Percentiles rank a stretch among this genome's conserved stretches.
Conservation (phyloP, 1,284 basidiomycete genomes). For the Fomitopsis palustris region DNA sequence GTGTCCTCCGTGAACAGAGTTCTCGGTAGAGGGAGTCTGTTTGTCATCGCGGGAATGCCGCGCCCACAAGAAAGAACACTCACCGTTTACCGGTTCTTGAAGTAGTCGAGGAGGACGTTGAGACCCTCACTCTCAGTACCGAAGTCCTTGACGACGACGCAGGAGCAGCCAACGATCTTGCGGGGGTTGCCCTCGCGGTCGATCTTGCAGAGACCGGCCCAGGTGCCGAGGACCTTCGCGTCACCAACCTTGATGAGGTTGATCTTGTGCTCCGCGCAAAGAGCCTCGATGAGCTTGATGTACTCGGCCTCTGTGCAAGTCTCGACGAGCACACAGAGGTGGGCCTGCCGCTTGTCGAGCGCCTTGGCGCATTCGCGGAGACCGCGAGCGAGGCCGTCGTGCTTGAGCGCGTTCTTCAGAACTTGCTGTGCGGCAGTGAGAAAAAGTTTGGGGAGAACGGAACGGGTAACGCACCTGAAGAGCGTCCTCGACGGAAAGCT, state of each 20-base stretch:
- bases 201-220: constrained; percentile 99
- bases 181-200: constrained; percentile 98
- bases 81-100: constrained; percentile 79
- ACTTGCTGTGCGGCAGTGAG: constrained; percentile 60
- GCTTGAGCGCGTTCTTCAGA: constrained; percentile 93
- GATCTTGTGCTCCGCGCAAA: constrained; percentile 99
- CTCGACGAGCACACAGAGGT: constrained; percentile 98
- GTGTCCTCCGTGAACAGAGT: constrained; percentile 59
- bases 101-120: constrained; percentile 95
- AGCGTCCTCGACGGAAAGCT: constrained; percentile 96
- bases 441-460: neutral
- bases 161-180: constrained; percentile 95
- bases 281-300: constrained; percentile 99
- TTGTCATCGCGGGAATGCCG: constrained; percentile 55
- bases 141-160: constrained; percentile 98
- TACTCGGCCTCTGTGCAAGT: constrained; percentile 99
- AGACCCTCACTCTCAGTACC: constrained; percentile 95
- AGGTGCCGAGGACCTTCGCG: constrained; percentile 96
- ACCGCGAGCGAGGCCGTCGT: constrained; percentile 98
- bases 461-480: constrained; percentile 68
- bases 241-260: constrained; percentile 99
- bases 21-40: constrained; percentile 88
- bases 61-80: constrained; percentile 20
- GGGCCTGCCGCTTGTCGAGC: constrained; percentile 97
- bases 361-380: constrained; percentile 98